Percentiles rank a stretch among this genome's conserved stretches.
phyloP scores from a whole-genome alignment of 352 stramenopile species.

The Phytophthora macrochlamydospora region DNA sequence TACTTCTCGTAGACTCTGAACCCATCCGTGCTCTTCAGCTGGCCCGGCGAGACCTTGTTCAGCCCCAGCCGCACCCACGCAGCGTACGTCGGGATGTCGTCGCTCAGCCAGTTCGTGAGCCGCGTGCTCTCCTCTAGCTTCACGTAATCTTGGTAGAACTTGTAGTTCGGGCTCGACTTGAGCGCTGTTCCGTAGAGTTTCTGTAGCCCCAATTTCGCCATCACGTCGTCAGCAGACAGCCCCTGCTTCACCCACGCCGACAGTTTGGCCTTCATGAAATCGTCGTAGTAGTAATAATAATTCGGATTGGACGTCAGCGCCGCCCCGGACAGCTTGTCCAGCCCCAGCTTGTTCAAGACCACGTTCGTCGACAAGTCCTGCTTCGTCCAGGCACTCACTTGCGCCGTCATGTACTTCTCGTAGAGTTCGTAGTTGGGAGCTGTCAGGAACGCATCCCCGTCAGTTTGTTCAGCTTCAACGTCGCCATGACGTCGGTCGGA shows the following conservation, averaged over 20 bases:
- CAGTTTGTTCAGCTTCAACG: background rate
- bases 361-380: background rate
- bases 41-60: background rate
- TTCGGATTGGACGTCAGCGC: background rate
- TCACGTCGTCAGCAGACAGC: background rate
- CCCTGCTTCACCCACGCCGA: background rate
- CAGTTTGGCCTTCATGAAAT: background rate
- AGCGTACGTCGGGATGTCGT: background rate
- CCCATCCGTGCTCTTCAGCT: background rate
- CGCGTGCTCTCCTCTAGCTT: background rate
- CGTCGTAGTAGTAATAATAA: background rate
- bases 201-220: background rate
- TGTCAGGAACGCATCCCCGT: background rate
- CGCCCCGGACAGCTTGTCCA: background rate
- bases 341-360: background rate
- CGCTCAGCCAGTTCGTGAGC: background rate
- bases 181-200: background rate
- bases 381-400: background rate
- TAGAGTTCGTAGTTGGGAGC: background rate
- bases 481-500: background rate
- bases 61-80: background rate
- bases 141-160: background rate
- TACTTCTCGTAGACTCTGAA: background rate
- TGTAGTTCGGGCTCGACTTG: background rate
- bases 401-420: background rate